Percentiles rank a stretch among this genome's conserved stretches.
Evolutionary conservation across 768 basidiomycete species (phyloP).

Genomic region (Amanita pseudoporphyria): DNA sequence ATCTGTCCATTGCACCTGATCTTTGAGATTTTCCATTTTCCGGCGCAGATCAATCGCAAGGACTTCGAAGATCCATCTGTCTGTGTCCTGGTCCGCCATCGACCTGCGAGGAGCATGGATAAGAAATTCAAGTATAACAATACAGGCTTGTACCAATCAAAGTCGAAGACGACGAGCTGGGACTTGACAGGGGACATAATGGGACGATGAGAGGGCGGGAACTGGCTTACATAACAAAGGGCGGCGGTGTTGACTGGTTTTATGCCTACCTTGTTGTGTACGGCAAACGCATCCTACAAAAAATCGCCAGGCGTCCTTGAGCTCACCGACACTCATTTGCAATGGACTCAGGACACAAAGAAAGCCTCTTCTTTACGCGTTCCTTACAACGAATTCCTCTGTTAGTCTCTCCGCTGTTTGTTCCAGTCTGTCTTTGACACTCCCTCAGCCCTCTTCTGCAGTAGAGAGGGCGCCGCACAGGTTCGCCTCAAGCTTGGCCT

Average conservation of each 20-base stretch:
- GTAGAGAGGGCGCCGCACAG: conserved; percentile 75
- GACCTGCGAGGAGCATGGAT: conserved; percentile 42
- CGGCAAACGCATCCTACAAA: conserved; percentile 78
- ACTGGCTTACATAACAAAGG: conserved; percentile 18
- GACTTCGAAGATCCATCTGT: conserved; percentile 88
- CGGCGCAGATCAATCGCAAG: conserved; percentile 77
- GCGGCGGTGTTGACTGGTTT: conserved; percentile 11
- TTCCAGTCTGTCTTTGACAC: conserved; percentile 37
- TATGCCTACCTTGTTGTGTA: conserved; percentile 62
- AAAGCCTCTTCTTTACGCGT: conserved; percentile 56
- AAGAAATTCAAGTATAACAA: no score
- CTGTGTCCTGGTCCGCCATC: conserved; percentile 92
- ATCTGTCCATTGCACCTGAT: conserved; percentile 82
- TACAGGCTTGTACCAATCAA: conserved; percentile 67
- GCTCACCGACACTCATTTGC: conserved; percentile 61
- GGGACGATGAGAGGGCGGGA: background rate
- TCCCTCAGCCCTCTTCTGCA: conserved; percentile 67
- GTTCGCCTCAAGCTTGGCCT: conserved; percentile 71
- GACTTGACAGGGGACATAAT: conserved; percentile 26
- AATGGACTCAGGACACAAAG: conserved; percentile 75
- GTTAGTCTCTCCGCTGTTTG: conserved; percentile 37
- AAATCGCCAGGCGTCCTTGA: conserved; percentile 68
- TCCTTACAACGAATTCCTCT: conserved; percentile 45
- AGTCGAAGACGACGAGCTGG: conserved; percentile 90
- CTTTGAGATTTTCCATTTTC: conserved; percentile 61